A percentile compares a stretch with the other conserved stretches of the same genome.
Evolutionary conservation across 148 eudicot genomes (phyloP).

Genomic region (Rhododendron molle): DNA sequence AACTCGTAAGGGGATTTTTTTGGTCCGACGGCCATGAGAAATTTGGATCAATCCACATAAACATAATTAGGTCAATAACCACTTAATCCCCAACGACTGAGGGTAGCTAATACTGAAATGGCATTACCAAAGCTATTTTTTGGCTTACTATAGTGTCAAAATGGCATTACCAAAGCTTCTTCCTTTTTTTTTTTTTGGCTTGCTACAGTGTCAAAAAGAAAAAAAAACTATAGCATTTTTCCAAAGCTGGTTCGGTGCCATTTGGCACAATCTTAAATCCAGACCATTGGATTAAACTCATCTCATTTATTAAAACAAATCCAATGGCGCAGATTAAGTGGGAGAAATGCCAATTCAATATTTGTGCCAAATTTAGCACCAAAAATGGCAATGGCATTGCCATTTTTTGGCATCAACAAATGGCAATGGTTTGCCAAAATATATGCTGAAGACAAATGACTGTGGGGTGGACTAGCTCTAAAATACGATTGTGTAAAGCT

Average conservation of each 20-base stretch:
- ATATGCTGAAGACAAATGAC: background rate
- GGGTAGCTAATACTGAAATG: too few species aligned
- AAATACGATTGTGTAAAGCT: background rate
- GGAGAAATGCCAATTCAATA: too few species aligned
- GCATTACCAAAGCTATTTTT: too few species aligned
- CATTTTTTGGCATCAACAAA: background rate
- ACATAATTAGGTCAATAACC: background rate
- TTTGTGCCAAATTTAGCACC: background rate
- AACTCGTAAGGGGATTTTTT: background rate
- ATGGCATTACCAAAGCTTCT: background rate
- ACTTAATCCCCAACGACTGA: background rate
- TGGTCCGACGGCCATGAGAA: background rate
- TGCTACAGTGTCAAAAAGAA: background rate
- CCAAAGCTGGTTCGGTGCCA: background rate
- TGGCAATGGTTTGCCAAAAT: background rate
- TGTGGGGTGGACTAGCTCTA: background rate
- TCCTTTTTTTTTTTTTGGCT: background rate
- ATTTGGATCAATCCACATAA: background rate
- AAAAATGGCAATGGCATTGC: background rate
- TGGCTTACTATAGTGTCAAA: background rate
- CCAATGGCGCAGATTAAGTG: background rate
- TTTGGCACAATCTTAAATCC: background rate
- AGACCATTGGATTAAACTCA: background rate
- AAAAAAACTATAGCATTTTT: background rate
- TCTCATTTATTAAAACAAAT: background rate